phyloP scores from a whole-genome alignment of 352 stramenopile genomes.

The Pythium myriotylum region DNA sequence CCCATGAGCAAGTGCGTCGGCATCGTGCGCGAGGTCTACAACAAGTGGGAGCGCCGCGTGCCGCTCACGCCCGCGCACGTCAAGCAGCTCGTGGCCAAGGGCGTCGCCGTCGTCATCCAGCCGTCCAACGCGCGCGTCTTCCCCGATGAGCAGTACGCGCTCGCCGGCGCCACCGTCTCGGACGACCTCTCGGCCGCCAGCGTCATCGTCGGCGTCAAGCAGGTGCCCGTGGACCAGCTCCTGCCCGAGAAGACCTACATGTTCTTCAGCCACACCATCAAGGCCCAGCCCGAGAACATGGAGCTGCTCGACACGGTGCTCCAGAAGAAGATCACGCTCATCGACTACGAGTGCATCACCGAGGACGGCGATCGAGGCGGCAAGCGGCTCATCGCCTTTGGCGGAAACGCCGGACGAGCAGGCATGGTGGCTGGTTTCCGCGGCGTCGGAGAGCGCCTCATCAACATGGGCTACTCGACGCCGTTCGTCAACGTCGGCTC shows the following conservation, averaged over 20 bases:
- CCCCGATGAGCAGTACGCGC: conserved; percentile 91
- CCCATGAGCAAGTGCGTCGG: conserved; percentile 66
- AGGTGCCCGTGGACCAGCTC: conserved; percentile 83
- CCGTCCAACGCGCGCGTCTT: conserved; percentile 92
- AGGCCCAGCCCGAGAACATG: conserved; percentile 97
- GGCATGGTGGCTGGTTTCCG: conserved; percentile 95
- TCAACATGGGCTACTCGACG: conserved; percentile 92
- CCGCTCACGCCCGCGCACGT: conserved; percentile 92
- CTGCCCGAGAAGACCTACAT: conserved; percentile 94
- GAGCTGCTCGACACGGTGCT: conserved; percentile 91
- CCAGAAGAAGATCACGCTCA: conserved; percentile 91
- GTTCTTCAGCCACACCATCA: conserved; percentile 98
- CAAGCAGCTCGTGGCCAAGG: conserved; percentile 70
- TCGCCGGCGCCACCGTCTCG: conserved; percentile 85
- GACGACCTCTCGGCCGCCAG: conserved; percentile 89
- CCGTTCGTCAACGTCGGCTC: conserved; percentile 94
- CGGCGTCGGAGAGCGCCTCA: conserved; percentile 91
- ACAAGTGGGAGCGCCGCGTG: conserved; percentile 95
- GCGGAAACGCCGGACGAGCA: conserved; percentile 92
- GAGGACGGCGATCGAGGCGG: conserved; percentile 73
- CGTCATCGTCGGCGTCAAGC: conserved; percentile 96
- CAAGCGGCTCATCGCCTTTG: conserved; percentile 93
- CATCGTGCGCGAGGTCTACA: conserved; percentile 94
- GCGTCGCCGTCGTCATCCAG: conserved; percentile 93
- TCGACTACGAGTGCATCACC: conserved; percentile 97